Conservation (phyloP, 129 eudicot species). For the Logfia minima region DNA sequence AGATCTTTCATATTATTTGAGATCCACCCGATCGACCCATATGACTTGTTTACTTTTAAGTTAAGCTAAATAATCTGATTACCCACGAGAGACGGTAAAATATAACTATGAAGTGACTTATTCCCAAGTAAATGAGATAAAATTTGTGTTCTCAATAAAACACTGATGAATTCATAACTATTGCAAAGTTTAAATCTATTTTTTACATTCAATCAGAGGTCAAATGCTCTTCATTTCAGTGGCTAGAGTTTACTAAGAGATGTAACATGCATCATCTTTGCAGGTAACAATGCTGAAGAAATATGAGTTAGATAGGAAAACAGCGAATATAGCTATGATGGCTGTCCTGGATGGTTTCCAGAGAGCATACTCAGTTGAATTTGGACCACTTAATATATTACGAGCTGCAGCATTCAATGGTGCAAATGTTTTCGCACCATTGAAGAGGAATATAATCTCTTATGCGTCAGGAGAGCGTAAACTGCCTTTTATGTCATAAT, state of each 20-base stretch:
- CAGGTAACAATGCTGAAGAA: constrained; percentile 67
- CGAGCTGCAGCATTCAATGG: constrained; percentile 86
- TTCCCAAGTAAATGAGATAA: background rate
- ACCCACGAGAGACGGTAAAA: background rate
- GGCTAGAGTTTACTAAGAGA: background rate
- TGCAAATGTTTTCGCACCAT: constrained; percentile 65
- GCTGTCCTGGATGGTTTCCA: constrained; percentile 94
- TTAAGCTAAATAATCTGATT: background rate
- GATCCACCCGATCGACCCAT: background rate
- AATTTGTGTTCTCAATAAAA: background rate
- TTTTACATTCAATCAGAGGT: background rate
- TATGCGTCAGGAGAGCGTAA: constrained; percentile 89
- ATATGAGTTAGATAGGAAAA: constrained; percentile 81
- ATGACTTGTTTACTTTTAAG: background rate
- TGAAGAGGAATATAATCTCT: constrained; percentile 74
- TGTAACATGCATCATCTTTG: background rate
- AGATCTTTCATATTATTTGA: background rate
- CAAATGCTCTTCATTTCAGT: background rate
- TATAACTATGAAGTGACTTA: background rate
- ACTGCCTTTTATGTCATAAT: constrained; percentile 65
- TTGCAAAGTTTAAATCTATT: too few species aligned
- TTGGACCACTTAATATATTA: constrained; percentile 71
- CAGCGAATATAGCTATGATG: constrained; percentile 79
- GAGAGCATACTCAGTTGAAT: constrained; percentile 85
- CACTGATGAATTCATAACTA: too few species aligned